Base-by-base conservation (phyloP, 352 stramenopile genomes). In the Globisporangium camurandrum region DNA sequence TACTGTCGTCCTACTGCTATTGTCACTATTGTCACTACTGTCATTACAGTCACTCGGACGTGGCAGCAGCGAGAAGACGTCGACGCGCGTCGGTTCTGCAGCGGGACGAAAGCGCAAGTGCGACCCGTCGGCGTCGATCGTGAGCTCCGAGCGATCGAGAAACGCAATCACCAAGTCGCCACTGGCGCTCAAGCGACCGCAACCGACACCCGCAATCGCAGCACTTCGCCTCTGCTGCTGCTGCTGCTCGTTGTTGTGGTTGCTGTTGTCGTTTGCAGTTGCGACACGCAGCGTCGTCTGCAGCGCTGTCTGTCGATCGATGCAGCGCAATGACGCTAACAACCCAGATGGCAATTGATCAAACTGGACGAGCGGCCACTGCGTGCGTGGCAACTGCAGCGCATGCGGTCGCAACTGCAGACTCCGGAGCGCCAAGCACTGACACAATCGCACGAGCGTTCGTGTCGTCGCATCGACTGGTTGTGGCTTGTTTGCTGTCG, bases 341-440 rank as follows among this genome's bases (percentile, higher is more conserved):
- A 88, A n/a, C 0, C 61, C 68, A 31, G 64, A 58, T 8, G 76
- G 69, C 7, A 86, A 38, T 0, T 36, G 54, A 26, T 88, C 76
- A 41, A 67, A 86, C 47, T 88, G 76, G 3, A 79, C 49, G 23
- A 81, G 61, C 12, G 73, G 73, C 3, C 75, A 58, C 19, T 71
- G 74, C 20, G 39, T 63, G 0, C 55, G 41, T n/a, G 71, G 57
- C 23, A 62, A 43, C 23, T 51, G 51, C 19, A 83, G 61, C n/a
- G 69, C 69, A 7, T 66, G 64, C 41, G 54, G 56, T 6, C 76
- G 73, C 27, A 88, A 27, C 27, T 85, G 71, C 46, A 84, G 65
- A 7, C 54, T 56, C 1, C 76, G 76, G 44, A 80, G 38, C 2
- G 64, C 61, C 19, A 88, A 57, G 33, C 69, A 79, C 27, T 86